Percentiles rank a stretch among this genome's conserved stretches.
Conservation (phyloP, 1,139 yeast species). For the Suhomyces anneliseae region DNA sequence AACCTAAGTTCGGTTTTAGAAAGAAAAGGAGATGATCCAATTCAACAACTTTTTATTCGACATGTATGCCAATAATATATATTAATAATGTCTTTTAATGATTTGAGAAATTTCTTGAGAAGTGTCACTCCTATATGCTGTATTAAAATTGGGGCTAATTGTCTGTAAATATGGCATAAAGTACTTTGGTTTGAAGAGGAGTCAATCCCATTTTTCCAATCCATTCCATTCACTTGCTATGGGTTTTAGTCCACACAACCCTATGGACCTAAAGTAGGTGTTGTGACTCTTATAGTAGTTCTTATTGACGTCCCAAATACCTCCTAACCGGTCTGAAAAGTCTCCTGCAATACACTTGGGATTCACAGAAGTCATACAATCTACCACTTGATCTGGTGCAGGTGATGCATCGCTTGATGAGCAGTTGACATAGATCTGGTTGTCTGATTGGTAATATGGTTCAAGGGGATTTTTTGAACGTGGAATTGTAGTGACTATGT, state of each 20-base stretch:
- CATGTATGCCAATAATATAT: too few relatives aligned
- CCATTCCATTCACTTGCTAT: too few relatives aligned
- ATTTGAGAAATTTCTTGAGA: too few relatives aligned
- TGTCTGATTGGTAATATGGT: conserved; percentile 40
- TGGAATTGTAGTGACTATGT: conserved; percentile 48
- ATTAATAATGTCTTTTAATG: too few relatives aligned
- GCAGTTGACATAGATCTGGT: conserved; percentile 48
- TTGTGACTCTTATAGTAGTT: conserved; percentile 43
- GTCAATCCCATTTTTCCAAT: too few relatives aligned
- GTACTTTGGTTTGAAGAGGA: too few relatives aligned
- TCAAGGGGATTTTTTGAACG: conserved; percentile 25
- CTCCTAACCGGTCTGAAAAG: conserved; percentile 22
- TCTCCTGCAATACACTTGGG: conserved; percentile 38
- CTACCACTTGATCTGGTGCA: conserved; percentile 29
- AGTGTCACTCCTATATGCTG: too few relatives aligned
- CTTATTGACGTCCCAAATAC: conserved; percentile 4
- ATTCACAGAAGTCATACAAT: conserved; percentile 34
- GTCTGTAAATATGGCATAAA: too few relatives aligned
- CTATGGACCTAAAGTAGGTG: conserved; percentile 49
- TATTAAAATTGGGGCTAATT: too few relatives aligned
- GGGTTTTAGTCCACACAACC: conserved; percentile 40
- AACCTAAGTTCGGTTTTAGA: conserved; percentile 39
- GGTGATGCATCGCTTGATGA: conserved; percentile 30
- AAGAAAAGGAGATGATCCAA: neutral
- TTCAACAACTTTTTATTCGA: too few relatives aligned